Percentiles rank a stretch among this genome's conserved stretches.
Conservation (phyloP, 148 eudicot genomes). For the Chenopodium suecicum region DNA sequence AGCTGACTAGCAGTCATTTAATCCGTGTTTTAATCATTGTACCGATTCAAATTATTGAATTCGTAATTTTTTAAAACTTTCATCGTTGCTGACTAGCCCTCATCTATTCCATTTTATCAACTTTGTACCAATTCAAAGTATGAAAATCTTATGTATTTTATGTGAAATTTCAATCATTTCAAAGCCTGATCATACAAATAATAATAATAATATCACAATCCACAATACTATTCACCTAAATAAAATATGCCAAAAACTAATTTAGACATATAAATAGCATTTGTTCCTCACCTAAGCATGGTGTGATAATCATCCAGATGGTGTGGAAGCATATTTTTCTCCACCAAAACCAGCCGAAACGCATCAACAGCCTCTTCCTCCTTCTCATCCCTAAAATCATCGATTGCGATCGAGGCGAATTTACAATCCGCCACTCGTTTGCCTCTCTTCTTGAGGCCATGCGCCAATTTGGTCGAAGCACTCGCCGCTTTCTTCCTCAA, state of each 20-base stretch:
- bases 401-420: constrained; percentile 58
- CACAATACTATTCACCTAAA: not conserved
- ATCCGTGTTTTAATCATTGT: not conserved
- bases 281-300: constrained; percentile 62
- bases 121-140: no score
- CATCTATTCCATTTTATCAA: no score
- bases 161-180: not conserved
- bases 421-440: constrained; percentile 63
- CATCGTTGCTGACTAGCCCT: no score
- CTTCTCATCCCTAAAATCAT: constrained; percentile 74
- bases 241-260: not conserved
- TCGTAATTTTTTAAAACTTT: no score
- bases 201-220: not conserved
- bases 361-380: constrained; percentile 75
- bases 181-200: no score
- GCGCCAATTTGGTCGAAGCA: constrained; percentile 63
- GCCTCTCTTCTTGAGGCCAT: constrained; percentile 56
- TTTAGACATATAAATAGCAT: not conserved
- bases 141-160: not conserved
- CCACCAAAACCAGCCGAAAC: constrained; percentile 62
- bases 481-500: constrained; percentile 75
- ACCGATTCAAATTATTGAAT: no score
- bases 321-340: constrained; percentile 62
- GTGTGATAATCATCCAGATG: constrained; percentile 88
- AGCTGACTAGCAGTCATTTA: not conserved